phyloP scores from a whole-genome alignment of 1,139 yeast genomes.

The Hyphopichia pseudoburtonii region DNA sequence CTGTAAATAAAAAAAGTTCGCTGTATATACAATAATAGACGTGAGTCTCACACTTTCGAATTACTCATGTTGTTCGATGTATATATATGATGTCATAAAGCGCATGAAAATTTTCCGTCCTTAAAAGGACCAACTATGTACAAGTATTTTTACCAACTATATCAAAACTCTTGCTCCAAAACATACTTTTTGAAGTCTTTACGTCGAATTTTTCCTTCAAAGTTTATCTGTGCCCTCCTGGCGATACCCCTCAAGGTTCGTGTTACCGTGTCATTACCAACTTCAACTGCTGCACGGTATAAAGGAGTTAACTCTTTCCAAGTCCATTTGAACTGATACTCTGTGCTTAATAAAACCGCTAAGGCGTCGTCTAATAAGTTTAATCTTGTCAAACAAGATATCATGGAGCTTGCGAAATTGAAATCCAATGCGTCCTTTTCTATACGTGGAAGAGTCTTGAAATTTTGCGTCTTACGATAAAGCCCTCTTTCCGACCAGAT shows the following conservation, averaged over 20 bases:
- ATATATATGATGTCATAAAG: too few relatives aligned
- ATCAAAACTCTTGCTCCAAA: conserved; percentile 32
- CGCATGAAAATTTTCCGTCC: too few relatives aligned
- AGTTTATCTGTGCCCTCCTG: conserved; percentile 31
- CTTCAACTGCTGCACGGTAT: conserved; percentile 44
- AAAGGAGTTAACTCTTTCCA: conserved; percentile 54
- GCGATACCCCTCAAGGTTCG: conserved; percentile 37
- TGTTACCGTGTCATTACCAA: conserved; percentile 48
- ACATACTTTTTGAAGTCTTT: conserved; percentile 32
- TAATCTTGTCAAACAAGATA: conserved; percentile 50
- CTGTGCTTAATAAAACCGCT: conserved; percentile 64
- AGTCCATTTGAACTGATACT: conserved; percentile 71
- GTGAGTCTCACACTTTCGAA: background rate
- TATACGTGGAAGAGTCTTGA: conserved; percentile 36
- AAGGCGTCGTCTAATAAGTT: conserved; percentile 67
- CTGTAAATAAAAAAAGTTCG: background rate
- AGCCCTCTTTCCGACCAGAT: conserved; percentile 80
- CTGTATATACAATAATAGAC: background rate
- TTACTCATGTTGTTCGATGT: too few relatives aligned
- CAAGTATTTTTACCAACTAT: background rate
- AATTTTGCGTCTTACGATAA: conserved; percentile 56
- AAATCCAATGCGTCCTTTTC: conserved; percentile 58
- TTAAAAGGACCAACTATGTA: background rate
- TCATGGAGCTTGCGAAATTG: conserved; percentile 67
- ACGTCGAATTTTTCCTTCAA: conserved; percentile 40